Evolutionary conservation across 495 filamentous ascomycete genomes (phyloP).

Genomic region (Penicillium roqueforti): DNA sequence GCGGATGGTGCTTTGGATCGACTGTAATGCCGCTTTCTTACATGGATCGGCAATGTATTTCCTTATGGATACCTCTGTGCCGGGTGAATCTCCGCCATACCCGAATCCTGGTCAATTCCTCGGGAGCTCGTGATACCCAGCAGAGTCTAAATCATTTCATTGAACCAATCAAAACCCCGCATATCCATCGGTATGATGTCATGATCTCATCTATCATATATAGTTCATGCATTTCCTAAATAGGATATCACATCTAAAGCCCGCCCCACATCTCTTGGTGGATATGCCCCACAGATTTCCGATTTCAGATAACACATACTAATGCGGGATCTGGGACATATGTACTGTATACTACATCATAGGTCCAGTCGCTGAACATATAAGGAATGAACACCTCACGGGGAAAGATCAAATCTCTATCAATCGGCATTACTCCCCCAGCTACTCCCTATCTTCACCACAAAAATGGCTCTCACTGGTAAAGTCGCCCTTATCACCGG

Average conservation of each 20-base stretch:
- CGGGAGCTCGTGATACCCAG: slow-evolving; percentile 22
- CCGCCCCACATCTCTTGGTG: not conserved
- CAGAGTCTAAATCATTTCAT: no score
- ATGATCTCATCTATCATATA: no score
- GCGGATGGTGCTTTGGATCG: slow-evolving; percentile 45
- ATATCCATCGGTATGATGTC: no score
- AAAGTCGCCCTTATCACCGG: slow-evolving; percentile 49
- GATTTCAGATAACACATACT: slow-evolving; percentile 5
- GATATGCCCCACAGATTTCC: not conserved
- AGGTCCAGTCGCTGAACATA: no score
- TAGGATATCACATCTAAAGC: slow-evolving; percentile 3
- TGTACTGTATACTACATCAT: no score
- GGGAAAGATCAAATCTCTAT: no score
- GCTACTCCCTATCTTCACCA: no score
- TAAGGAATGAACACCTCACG: no score
- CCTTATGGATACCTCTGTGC: not conserved
- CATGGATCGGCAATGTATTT: slow-evolving; percentile 16
- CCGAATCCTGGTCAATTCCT: slow-evolving; percentile 32
- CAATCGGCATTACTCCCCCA: no score
- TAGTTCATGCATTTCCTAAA: slow-evolving; percentile 3
- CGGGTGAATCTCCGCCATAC: slow-evolving; percentile 18
- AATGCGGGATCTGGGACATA: not conserved
- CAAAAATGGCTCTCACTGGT: slow-evolving; percentile 31
- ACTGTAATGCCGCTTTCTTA: slow-evolving; percentile 39
- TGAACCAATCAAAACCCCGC: no score